Base-by-base conservation (phyloP, 2,329 filamentous ascomycete genomes). In the Colletotrichum euphorbiae region DNA sequence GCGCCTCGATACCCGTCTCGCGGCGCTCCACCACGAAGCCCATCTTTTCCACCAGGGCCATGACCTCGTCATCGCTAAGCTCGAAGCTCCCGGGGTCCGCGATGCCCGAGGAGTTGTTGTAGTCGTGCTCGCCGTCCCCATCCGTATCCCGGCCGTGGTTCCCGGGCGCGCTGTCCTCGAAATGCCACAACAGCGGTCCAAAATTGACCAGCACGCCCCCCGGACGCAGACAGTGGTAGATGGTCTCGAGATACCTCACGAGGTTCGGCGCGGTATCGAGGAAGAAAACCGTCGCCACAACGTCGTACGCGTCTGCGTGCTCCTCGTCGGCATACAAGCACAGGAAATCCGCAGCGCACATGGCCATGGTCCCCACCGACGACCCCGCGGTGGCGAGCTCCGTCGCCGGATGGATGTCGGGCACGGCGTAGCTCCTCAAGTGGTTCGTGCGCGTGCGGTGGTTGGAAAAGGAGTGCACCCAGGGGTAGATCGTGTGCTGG, bases 231-330 rank as follows among this genome's bases (percentile, higher is more conserved):
- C 94, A 97, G 75, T 92, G 87, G 46, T 82, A 83, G 62, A 98
- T 92, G 2, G 94, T 90, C 76, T 97, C 90, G 38, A 99, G 88
- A 76, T 99, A 99, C 2, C 91, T 88, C 61, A 98, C 91, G 36
- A 98, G 78, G 77, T 99, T 98, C 1, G 95, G 94, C 2, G 96
- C 96, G 1, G 96, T 99, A 77, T 99, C 97, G 66, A 99, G 91
- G 82, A 99, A 99, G 81, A 98, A 99, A 11, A 97, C 92, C 3
- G 92, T 93, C 0, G 93, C 90, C 2, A 98, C 93, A 1, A 91
- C 94, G 74, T 98, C 90, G 77, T 94, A 98, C 0, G 78, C 74
- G 0, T 84, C 85, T 8, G 80, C 78, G 73, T 92, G 87, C 0
- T 87, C 85, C 1, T 86, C 82, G 66, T 90, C 84, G 28, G 85